phyloP scores from a whole-genome alignment of 2,329 filamentous ascomycete species.

The Aureobasidium subglaciale region DNA sequence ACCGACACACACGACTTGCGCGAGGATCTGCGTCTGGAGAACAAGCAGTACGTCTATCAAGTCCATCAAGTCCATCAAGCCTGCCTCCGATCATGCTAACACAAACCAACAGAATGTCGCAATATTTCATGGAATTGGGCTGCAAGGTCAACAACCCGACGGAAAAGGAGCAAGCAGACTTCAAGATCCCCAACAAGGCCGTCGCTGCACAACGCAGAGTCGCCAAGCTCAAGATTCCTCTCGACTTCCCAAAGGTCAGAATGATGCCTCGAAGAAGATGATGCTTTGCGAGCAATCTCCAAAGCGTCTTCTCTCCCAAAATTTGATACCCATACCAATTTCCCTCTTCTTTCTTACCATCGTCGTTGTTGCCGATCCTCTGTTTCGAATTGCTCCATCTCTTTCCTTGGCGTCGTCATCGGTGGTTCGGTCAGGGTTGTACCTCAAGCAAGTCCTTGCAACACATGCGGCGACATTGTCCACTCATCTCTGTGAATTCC shows the following conservation, averaged over 20 bases:
- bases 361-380: background rate
- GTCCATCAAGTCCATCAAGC: background rate
- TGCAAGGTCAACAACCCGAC: slow-evolving; percentile 49
- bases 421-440: background rate
- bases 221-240: slow-evolving; percentile 67
- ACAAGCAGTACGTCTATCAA: slow-evolving; percentile 47
- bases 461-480: background rate
- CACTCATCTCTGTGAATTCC: background rate
- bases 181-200: slow-evolving; percentile 52
- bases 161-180: slow-evolving; percentile 43
- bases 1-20: slow-evolving; percentile 63
- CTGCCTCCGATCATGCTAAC: background rate
- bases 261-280: slow-evolving; percentile 28
- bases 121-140: slow-evolving; percentile 71
- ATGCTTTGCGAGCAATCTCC: background rate
- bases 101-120: slow-evolving; percentile 42
- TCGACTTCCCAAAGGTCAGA: slow-evolving; percentile 69
- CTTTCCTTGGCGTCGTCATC: too few species aligned
- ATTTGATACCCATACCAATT: background rate
- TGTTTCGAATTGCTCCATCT: too few species aligned
- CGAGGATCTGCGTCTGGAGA: slow-evolving; percentile 65
- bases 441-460: background rate
- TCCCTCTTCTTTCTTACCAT: too few species aligned
- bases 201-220: slow-evolving; percentile 54
- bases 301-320: background rate